A percentile compares a stretch with the other conserved stretches of the same genome.
Evolutionary conservation across 1,284 basidiomycete genomes (phyloP).

Genomic region (Ceratobasidium sp.): DNA sequence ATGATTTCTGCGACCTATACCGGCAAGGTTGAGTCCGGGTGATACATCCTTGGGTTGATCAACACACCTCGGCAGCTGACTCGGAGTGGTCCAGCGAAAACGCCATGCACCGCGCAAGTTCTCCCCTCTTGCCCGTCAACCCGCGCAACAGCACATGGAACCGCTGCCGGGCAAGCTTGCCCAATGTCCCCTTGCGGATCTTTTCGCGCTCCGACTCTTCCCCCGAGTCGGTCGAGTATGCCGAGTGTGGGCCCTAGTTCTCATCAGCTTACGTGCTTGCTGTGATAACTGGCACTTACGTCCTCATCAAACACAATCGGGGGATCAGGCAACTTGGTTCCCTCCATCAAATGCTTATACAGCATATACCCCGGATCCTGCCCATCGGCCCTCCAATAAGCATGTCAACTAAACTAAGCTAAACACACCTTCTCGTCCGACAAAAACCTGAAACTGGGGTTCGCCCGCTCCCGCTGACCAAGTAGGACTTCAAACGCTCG

Average conservation of each 20-base stretch:
- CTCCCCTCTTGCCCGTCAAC: constrained; percentile 85
- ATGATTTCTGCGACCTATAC: constrained; percentile 87
- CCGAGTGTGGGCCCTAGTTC: constrained; percentile 83
- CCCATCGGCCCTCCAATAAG: constrained; percentile 1
- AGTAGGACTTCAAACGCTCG: constrained; percentile 79
- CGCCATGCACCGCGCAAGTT: constrained; percentile 93
- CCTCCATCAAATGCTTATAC: constrained; percentile 36
- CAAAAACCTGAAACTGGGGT: constrained; percentile 86
- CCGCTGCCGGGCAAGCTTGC: constrained; percentile 78
- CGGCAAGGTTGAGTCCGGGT: background rate
- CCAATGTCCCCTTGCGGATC: constrained; percentile 74
- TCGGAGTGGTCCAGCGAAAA: constrained; percentile 96
- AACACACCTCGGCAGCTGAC: constrained; percentile 83
- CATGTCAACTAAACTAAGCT: background rate
- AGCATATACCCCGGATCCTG: constrained; percentile 80
- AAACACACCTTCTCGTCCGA: constrained; percentile 68
- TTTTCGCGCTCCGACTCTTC: constrained; percentile 91
- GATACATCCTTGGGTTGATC: background rate
- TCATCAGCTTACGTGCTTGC: constrained; percentile 1
- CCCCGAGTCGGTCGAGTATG: constrained; percentile 94
- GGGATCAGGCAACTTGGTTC: constrained; percentile 63
- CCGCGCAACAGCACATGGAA: constrained; percentile 92
- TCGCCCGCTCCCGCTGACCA: constrained; percentile 78
- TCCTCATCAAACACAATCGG: constrained; percentile 85
- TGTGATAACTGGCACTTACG: constrained; percentile 58